Conservation (phyloP, 2,329 filamentous ascomycete species). For the Fusarium sp. region DNA sequence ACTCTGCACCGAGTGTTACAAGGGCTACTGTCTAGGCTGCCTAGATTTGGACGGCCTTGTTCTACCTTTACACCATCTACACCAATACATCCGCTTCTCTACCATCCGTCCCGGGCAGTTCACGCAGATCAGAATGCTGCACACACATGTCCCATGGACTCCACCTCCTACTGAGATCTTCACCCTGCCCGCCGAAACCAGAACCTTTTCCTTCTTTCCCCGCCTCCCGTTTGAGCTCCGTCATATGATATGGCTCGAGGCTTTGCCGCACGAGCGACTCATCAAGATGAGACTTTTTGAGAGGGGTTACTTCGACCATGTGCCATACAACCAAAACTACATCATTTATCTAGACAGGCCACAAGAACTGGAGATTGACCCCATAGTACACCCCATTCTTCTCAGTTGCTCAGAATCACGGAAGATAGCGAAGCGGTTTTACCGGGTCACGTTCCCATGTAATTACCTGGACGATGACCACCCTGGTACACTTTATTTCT, state of each 20-base stretch:
- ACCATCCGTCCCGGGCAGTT: neutral
- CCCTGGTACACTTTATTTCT: neutral
- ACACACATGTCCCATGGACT: neutral
- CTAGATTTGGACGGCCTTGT: too few relatives aligned
- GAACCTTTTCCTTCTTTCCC: neutral
- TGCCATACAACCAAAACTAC: too few relatives aligned
- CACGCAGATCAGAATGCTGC: too few relatives aligned
- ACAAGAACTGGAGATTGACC: neutral
- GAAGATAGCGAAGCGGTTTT: neutral
- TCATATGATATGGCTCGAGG: neutral
- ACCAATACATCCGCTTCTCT: neutral
- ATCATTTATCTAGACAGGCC: too few relatives aligned
- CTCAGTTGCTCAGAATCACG: neutral
- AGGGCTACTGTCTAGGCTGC: too few relatives aligned
- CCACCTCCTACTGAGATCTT: neutral
- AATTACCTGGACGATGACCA: accelerated
- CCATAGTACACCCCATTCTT: neutral
- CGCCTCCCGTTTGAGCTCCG: neutral
- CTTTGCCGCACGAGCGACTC: neutral
- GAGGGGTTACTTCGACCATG: too few relatives aligned
- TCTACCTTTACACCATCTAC: too few relatives aligned
- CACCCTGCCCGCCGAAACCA: too few relatives aligned
- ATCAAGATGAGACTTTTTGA: too few relatives aligned
- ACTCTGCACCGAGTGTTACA: neutral
- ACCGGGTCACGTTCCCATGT: neutral